phyloP scores from a whole-genome alignment of 305 asterid genomes.

The Fraxinus baroniana region DNA sequence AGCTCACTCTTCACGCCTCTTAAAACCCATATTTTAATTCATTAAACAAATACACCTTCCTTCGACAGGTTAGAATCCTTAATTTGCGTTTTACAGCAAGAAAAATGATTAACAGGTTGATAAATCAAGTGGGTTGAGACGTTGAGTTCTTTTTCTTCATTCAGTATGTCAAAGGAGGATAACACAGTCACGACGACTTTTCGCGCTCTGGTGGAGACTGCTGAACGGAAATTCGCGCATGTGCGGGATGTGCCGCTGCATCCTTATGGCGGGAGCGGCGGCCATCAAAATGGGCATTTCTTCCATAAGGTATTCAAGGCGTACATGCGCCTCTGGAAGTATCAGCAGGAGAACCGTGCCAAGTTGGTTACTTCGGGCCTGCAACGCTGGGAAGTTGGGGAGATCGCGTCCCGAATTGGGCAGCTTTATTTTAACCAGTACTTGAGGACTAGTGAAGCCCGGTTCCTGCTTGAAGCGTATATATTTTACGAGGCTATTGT shows the following conservation, averaged over 20 bases:
- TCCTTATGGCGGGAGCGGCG: conserved; percentile 55
- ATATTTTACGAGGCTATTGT: conserved; percentile 91
- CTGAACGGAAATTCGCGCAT: conserved; percentile 90
- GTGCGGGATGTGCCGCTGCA: conserved; percentile 89
- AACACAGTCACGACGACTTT: conserved; percentile 46
- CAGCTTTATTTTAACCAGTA: conserved; percentile 89
- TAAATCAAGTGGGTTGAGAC: conserved; percentile 23
- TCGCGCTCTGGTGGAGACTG: conserved; percentile 66
- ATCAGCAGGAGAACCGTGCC: conserved; percentile 81
- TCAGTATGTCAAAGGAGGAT: conserved; percentile 54
- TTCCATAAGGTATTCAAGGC: conserved; percentile 87
- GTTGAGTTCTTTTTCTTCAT: neutral
- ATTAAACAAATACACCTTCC: neutral
- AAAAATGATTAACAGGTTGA: conserved; percentile 27
- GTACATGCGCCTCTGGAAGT: conserved; percentile 81
- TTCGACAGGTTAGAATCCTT: neutral
- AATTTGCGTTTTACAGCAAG: conserved; percentile 14
- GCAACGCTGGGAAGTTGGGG: conserved; percentile 96
- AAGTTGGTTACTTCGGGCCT: conserved; percentile 68
- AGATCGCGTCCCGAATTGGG: conserved; percentile 98
- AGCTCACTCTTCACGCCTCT: conserved; percentile 35
- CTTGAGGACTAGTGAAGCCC: conserved; percentile 85
- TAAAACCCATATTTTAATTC: neutral
- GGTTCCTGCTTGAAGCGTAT: conserved; percentile 84
- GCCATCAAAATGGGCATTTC: conserved; percentile 55